A percentile compares a stretch with the other conserved stretches of the same genome.
phyloP scores from a whole-genome alignment of 345 rosid species.

The Salix suchowensis region DNA sequence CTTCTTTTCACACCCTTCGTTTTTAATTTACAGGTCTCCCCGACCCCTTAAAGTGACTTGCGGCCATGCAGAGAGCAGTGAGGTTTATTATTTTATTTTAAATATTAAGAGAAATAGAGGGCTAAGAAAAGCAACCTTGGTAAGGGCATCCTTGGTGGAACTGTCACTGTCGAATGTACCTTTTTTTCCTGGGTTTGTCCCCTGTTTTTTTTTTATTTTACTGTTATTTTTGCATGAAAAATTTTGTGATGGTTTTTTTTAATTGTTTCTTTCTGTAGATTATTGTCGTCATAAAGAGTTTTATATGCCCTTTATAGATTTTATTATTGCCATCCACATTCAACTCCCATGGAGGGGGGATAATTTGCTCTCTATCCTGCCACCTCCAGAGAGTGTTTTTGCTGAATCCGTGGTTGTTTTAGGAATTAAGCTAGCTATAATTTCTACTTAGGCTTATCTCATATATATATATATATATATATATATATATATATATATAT shows the following conservation, averaged over 20 bases:
- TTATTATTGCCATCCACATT: neutral
- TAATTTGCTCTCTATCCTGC: neutral
- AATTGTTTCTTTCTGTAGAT: neutral
- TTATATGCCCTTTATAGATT: neutral
- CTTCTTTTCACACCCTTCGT: slow-evolving; percentile 5
- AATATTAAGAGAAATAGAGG: slow-evolving; percentile 11
- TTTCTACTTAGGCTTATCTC: neutral
- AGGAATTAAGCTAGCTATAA: neutral
- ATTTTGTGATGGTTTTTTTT: neutral
- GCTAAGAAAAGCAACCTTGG: slow-evolving; percentile 18
- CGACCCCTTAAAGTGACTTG: slow-evolving; percentile 11
- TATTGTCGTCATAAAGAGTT: neutral
- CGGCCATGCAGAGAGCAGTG: slow-evolving; percentile 28
- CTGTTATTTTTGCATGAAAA: slow-evolving; percentile 20
- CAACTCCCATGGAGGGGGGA: neutral
- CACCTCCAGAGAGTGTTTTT: neutral
- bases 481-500: too few species aligned
- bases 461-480: too few species aligned
- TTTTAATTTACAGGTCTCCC: slow-evolving; percentile 13
- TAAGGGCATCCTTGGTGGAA: slow-evolving; percentile 35
- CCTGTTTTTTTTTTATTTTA: neutral
- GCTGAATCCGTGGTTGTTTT: neutral
- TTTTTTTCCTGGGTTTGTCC: slow-evolving; percentile 31
- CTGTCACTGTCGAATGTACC: slow-evolving; percentile 36
- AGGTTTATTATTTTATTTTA: slow-evolving; percentile 1